Base-by-base conservation (phyloP, 1,139 yeast species). In the Ashbya aceris region DNA sequence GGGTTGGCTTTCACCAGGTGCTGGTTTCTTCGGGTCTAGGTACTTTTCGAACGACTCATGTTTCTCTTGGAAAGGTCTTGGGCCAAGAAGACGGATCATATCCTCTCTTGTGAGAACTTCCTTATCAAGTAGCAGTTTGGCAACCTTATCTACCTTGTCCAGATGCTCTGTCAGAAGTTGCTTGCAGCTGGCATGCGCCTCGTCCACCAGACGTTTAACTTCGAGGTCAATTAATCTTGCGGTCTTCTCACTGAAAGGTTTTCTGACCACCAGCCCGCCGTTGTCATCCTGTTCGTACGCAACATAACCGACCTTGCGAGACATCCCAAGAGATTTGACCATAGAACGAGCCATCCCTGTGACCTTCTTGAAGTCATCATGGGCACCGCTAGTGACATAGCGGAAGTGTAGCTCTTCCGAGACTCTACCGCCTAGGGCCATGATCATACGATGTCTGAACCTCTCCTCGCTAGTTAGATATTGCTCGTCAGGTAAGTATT, bases 341-440 rank as follows among this genome's bases (percentile, higher is more conserved):
- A 91, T 91, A 20, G 85, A 77, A 46, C 81, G 83, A 5, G 98
- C 98, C 76, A 91, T 85, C 49, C 77, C 77, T 1, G 97, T 91
- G n/a, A 91, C 95, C 64, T 91, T 89, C 61, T 87, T 86, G 70
- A 91, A 91, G 62, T 91, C 98, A 60, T 91, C 96, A 41, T 86
- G 79, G 0, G 95, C 98, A 49, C 98, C 98, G 44, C 94, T 80
- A 3, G 97, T 89, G 13, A 91, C 96, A 4, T 89, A 77, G 35
- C 76, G 74, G 61, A 91, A 91, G 62, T 89, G 87, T 37, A 91
- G 65, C 65, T 91, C 97, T 65, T 91, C 98, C 36, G 95, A 81
- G 2, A 91, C 96, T 55, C 98, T 76, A 5, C 98, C 98, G 40
- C 97, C 98, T 41, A 91, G 72, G 0, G 97, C 86, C 96, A 91